phyloP scores from a whole-genome alignment of 2,329 filamentous ascomycete species.

The Hirsutella rhossiliensis region DNA sequence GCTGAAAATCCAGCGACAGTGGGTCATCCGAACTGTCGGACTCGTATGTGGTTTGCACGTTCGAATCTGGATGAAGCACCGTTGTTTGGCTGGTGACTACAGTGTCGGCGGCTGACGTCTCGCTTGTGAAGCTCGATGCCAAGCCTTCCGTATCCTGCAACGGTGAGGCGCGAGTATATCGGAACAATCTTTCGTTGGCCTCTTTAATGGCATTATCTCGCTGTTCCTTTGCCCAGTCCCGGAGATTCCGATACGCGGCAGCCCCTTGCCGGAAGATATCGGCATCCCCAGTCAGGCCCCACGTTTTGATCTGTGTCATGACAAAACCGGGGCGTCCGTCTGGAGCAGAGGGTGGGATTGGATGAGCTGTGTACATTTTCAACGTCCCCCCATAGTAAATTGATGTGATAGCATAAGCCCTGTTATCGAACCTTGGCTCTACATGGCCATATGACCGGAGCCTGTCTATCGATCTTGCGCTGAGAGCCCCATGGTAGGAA shows the following conservation, averaged over 20 bases:
- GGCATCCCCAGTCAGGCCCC: background rate
- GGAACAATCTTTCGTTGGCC: background rate
- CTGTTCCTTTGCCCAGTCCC: constrained; percentile 1
- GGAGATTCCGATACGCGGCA: background rate
- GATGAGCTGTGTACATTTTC: constrained; percentile 4
- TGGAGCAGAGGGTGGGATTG: background rate
- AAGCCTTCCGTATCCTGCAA: background rate
- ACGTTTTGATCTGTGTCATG: background rate
- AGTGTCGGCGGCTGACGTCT: background rate
- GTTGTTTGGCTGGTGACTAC: background rate
- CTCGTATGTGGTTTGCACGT: background rate
- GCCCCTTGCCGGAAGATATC: background rate
- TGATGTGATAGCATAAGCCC: constrained; percentile 1
- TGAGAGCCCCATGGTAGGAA: constrained; percentile 22
- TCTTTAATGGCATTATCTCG: background rate
- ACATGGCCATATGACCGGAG: constrained; percentile 17
- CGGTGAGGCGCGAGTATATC: background rate
- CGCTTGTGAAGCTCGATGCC: background rate
- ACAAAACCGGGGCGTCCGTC: background rate
- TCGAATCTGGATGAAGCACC: background rate
- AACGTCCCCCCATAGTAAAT: background rate
- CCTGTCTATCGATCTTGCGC: constrained; percentile 20
- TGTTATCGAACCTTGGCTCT: background rate
- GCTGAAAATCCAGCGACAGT: background rate
- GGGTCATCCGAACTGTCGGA: background rate